A percentile compares a stretch with the other conserved stretches of the same genome.
Conservation (phyloP, 1,139 yeast species). For the Candida sp. region DNA sequence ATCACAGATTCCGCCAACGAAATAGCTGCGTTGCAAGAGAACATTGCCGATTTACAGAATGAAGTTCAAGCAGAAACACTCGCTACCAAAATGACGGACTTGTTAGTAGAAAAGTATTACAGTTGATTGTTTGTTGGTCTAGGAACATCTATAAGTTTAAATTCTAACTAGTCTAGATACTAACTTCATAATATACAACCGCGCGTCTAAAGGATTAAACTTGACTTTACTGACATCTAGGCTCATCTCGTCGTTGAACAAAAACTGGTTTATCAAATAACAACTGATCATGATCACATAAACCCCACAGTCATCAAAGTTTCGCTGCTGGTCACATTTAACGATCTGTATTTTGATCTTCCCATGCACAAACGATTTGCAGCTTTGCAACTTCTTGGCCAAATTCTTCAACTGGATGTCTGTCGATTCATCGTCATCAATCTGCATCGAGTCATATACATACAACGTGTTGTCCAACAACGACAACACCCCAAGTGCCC, state of each 20-base stretch:
- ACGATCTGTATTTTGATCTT: conserved; percentile 26
- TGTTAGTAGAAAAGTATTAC: conserved; percentile 28
- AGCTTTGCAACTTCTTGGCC: conserved; percentile 25
- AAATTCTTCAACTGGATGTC: conserved; percentile 20
- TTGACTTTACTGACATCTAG: conserved; percentile 30
- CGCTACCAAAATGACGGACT: conserved; percentile 30
- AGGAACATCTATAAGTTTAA: not conserved
- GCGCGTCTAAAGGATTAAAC: conserved; percentile 34
- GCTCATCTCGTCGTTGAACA: conserved; percentile 21
- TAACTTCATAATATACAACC: conserved; percentile 26
- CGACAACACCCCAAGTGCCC: conserved; percentile 43
- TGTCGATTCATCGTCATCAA: conserved; percentile 23
- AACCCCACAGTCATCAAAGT: conserved; percentile 53
- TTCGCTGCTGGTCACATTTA: conserved; percentile 47
- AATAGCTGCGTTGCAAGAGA: conserved; percentile 12
- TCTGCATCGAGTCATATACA: conserved; percentile 45
- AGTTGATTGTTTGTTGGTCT: conserved; percentile 8
- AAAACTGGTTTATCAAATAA: conserved; percentile 29
- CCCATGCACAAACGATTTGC: conserved; percentile 21
- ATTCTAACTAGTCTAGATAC: conserved; percentile 12
- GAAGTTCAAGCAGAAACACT: conserved; percentile 28
- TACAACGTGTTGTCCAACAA: conserved; percentile 33
- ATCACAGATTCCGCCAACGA: conserved; percentile 9
- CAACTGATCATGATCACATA: conserved; percentile 46
- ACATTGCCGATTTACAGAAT: conserved; percentile 25